Evolutionary conservation across 495 filamentous ascomycete species (phyloP).

Genomic region (Talaromyces borbonicus): DNA sequence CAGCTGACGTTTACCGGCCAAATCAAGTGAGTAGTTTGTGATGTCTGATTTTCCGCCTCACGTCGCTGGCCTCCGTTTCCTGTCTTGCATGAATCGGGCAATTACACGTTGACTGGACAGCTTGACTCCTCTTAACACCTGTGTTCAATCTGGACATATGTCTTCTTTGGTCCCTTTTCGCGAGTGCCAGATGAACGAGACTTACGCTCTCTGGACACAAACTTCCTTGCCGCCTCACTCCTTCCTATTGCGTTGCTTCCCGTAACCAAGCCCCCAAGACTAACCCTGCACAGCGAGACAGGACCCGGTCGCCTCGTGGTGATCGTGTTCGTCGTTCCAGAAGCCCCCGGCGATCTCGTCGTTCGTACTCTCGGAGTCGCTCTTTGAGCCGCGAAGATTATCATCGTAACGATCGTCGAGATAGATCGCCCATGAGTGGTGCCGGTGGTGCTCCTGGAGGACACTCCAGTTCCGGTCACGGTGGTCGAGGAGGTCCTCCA

Average conservation of each 20-base stretch:
- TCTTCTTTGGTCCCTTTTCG: too few species aligned
- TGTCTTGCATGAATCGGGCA: too few species aligned
- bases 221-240: slow-evolving; percentile 1
- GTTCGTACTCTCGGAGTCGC: slow-evolving; percentile 89
- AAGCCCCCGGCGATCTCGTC: slow-evolving; percentile 61
- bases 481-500: slow-evolving; percentile 48
- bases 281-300: slow-evolving; percentile 68
- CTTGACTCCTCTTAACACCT: too few species aligned
- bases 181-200: too few species aligned
- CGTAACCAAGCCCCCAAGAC: slow-evolving; percentile 22
- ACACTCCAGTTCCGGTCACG: slow-evolving; percentile 49
- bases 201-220: slow-evolving; percentile 7
- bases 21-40: slow-evolving; percentile 37
- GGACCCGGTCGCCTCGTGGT: slow-evolving; percentile 77
- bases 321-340: slow-evolving; percentile 56
- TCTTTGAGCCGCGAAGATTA: slow-evolving; percentile 87
- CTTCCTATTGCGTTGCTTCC: slow-evolving; percentile 15
- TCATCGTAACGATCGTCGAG: slow-evolving; percentile 68
- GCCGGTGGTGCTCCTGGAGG: slow-evolving; percentile 60
- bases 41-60: slow-evolving; percentile 7
- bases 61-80: slow-evolving; percentile 13
- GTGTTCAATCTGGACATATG: too few species aligned
- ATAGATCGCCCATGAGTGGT: slow-evolving; percentile 78
- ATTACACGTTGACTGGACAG: too few species aligned
- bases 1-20: slow-evolving; percentile 48